Evolutionary conservation across 2,329 filamentous ascomycete genomes (phyloP).

Genomic region (Coniosporium tulheliwenetii): DNA sequence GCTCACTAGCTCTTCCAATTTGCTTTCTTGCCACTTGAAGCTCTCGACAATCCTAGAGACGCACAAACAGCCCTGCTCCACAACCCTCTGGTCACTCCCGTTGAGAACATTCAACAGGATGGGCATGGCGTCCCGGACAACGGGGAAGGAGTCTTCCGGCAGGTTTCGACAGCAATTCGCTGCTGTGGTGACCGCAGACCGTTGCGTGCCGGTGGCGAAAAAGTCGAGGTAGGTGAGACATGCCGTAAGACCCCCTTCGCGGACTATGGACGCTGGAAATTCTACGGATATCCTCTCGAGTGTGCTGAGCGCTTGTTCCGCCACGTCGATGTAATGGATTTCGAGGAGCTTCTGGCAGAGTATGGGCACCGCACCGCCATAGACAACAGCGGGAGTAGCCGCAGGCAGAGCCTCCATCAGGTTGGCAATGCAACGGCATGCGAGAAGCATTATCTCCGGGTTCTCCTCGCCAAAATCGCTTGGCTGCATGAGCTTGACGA

Average conservation of each 20-base stretch:
- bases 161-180: conserved; percentile 98
- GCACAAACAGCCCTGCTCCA: conserved; percentile 90
- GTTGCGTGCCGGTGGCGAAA: conserved; percentile 91
- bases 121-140: conserved; percentile 91
- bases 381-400: conserved; percentile 88
- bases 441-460: conserved; percentile 91
- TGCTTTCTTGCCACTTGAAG: conserved; percentile 76
- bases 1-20: conserved; percentile 84
- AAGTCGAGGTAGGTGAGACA: conserved; percentile 94
- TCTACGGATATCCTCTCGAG: conserved; percentile 95
- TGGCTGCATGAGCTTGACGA: conserved; percentile 82
- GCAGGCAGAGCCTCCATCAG: conserved; percentile 92
- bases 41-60: conserved; percentile 94
- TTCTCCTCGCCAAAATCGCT: conserved; percentile 81
- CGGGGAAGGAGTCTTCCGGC: conserved; percentile 79
- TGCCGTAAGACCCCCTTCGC: conserved; percentile 88
- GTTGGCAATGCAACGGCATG: conserved; percentile 89
- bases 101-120: conserved; percentile 78
- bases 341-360: conserved; percentile 90
- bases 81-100: conserved; percentile 90
- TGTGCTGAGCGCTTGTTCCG: conserved; percentile 91
- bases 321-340: conserved; percentile 93
- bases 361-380: conserved; percentile 89
- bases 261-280: conserved; percentile 87
- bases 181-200: conserved; percentile 90